These are phyloP conservation scores for Euphorbia schlechtendalii DNA, from an alignment of 441 rosid genomes.

Conservation along the genomic window DNA sequence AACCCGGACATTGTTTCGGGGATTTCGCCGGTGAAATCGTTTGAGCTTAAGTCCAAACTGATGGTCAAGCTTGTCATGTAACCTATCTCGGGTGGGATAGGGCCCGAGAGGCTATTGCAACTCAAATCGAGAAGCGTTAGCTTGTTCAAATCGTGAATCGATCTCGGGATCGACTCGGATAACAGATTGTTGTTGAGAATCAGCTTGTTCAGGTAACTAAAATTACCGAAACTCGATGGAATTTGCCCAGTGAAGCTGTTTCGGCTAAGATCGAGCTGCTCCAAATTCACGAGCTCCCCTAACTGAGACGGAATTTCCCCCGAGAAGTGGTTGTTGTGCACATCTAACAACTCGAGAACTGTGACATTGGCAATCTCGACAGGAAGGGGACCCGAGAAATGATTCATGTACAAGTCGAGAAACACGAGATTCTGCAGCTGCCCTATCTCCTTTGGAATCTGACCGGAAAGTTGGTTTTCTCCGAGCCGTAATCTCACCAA, in stretches of 20 bases:
- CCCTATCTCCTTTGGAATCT: constrained; percentile 74
- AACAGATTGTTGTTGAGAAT: constrained; percentile 80
- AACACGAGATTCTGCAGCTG: constrained; percentile 82
- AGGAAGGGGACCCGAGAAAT: constrained; percentile 75
- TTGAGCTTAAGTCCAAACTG: constrained; percentile 67
- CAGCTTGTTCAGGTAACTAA: constrained; percentile 87
- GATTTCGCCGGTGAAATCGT: constrained; percentile 54
- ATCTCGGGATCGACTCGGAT: constrained; percentile 59
- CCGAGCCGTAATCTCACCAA: constrained; percentile 83
- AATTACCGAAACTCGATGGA: constrained; percentile 72
- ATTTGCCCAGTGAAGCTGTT: constrained; percentile 72
- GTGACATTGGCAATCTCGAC: constrained; percentile 63
- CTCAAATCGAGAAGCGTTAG: constrained; percentile 80
- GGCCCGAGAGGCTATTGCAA: constrained; percentile 65
- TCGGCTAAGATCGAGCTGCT: constrained; percentile 90
- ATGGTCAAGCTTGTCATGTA: constrained; percentile 71
- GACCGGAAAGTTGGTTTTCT: constrained; percentile 86
- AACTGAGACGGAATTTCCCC: constrained; percentile 72
- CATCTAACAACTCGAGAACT: constrained; percentile 79
- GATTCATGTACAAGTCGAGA: constrained; percentile 86
- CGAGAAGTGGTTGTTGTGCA: constrained; percentile 68
- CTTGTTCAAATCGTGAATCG: constrained; percentile 56
- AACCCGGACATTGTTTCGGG: constrained; percentile 58
- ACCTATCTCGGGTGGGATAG: constrained; percentile 72
- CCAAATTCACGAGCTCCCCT: constrained; percentile 83